Conservation (phyloP, 129 eudicot genomes). For the Flaveria trinervia region DNA sequence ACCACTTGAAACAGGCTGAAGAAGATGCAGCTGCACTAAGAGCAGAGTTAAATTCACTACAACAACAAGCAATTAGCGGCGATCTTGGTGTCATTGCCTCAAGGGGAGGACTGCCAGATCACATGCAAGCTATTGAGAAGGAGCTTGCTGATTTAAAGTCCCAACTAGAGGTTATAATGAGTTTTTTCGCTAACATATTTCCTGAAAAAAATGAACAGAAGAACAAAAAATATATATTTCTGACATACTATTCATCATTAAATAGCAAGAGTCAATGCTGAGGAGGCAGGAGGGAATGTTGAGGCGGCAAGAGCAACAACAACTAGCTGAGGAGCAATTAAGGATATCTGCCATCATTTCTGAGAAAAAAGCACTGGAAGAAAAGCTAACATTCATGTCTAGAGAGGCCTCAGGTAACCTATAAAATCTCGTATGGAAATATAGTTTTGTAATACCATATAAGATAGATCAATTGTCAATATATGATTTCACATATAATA, state of each 20-base stretch:
- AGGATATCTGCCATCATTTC: slow-evolving; percentile 56
- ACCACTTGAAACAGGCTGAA: slow-evolving; percentile 64
- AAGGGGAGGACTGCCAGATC: slow-evolving; percentile 67
- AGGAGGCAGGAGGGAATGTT: slow-evolving; percentile 65
- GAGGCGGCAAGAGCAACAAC: slow-evolving; percentile 86
- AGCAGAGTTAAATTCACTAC: slow-evolving; percentile 79
- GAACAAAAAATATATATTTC: slow-evolving; percentile 4
- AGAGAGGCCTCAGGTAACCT: slow-evolving; percentile 62
- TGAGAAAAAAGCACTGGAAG: slow-evolving; percentile 82
- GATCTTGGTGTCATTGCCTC: slow-evolving; percentile 44
- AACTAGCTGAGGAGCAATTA: slow-evolving; percentile 68
- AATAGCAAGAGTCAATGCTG: slow-evolving; percentile 45
- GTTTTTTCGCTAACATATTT: neutral
- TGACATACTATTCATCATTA: slow-evolving; percentile 19
- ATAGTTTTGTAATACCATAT: neutral
- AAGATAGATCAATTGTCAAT: neutral
- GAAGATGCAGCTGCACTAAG: slow-evolving; percentile 93
- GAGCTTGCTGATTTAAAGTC: slow-evolving; percentile 72
- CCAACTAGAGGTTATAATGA: slow-evolving; percentile 67
- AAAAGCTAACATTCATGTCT: slow-evolving; percentile 59
- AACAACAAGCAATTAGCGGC: slow-evolving; percentile 74
- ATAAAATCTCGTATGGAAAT: neutral
- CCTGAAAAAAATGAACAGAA: neutral
- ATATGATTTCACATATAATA: neutral
- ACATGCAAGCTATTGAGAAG: slow-evolving; percentile 71